phyloP scores from a whole-genome alignment of 805 yeast genomes.

The Saturnispora halmiae region DNA sequence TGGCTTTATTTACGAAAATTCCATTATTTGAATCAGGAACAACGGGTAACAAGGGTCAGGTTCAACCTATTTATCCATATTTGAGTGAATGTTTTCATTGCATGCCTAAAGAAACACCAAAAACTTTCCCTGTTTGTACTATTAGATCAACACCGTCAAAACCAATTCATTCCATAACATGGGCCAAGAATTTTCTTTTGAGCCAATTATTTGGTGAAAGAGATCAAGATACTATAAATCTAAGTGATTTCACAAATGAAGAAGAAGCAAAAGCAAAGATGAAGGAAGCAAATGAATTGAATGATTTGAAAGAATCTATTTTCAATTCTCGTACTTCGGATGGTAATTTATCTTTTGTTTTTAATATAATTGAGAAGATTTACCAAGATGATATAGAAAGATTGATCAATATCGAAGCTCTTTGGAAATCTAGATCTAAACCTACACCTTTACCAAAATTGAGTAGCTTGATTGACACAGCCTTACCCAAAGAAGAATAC shows the following conservation, averaged over 20 bases:
- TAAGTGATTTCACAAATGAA: conserved; percentile 53
- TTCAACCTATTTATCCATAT: conserved; percentile 81
- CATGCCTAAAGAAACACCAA: conserved; percentile 76
- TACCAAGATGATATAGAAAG: conserved; percentile 73
- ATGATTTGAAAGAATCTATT: conserved; percentile 37
- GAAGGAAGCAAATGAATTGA: conserved; percentile 59
- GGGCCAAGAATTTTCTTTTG: conserved; percentile 92
- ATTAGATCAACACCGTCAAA: conserved; percentile 94
- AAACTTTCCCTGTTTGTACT: conserved; percentile 91
- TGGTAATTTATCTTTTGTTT: conserved; percentile 27
- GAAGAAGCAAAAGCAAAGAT: conserved; percentile 56
- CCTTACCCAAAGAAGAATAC: neutral
- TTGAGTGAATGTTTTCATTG: conserved; percentile 91
- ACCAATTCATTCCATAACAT: conserved; percentile 92
- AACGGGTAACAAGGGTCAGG: conserved; percentile 90
- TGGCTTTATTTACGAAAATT: conserved; percentile 61
- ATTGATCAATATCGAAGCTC: conserved; percentile 55
- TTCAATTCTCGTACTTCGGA: conserved; percentile 13
- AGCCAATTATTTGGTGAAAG: conserved; percentile 56
- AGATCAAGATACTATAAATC: conserved; percentile 29
- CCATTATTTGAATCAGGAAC: conserved; percentile 93
- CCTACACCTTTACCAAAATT: conserved; percentile 52
- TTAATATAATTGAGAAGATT: conserved; percentile 46
- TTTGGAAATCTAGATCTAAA: conserved; percentile 65
- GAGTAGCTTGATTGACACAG: neutral